Percentiles rank a stretch among this genome's conserved stretches.
These are phyloP conservation scores for Singerocomus inundabilis DNA, from an alignment of 1,284 basidiomycete genomes.

Conservation along the genomic window DNA sequence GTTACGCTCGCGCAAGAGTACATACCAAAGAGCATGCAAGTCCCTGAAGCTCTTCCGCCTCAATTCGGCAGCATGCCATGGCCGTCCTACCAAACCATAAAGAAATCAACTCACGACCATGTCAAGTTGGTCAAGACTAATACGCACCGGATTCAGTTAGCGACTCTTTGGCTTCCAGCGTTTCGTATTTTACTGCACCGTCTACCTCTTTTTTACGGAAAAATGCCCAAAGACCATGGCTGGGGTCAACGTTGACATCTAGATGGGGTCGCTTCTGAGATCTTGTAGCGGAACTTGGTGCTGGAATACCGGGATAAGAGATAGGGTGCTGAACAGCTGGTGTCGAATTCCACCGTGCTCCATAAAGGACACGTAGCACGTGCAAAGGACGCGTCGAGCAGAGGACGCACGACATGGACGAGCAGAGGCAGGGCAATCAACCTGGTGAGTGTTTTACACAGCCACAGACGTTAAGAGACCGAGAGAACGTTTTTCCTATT, in stretches of 20 bases:
- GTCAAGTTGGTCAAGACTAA: slow-evolving; percentile 15
- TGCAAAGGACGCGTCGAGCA: slow-evolving; percentile 19
- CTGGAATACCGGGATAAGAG: neutral
- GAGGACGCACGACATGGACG: slow-evolving; percentile 26
- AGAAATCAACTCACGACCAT: slow-evolving; percentile 5
- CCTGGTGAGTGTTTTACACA: slow-evolving; percentile 9
- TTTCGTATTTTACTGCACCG: slow-evolving; percentile 43
- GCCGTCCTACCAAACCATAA: slow-evolving; percentile 55
- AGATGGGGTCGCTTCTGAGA: slow-evolving; percentile 43
- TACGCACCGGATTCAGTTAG: slow-evolving; percentile 40
- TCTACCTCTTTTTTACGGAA: slow-evolving; percentile 57
- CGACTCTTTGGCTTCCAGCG: slow-evolving; percentile 40
- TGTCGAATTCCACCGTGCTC: slow-evolving; percentile 26
- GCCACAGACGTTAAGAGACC: too few species aligned
- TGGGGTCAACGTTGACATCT: slow-evolving; percentile 43
- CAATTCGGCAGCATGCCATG: slow-evolving; percentile 84
- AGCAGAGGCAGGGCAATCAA: neutral
- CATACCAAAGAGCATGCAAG: slow-evolving; percentile 91
- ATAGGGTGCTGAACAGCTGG: slow-evolving; percentile 2
- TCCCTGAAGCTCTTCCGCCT: slow-evolving; percentile 89
- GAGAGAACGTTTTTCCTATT: too few species aligned
- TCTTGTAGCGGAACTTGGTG: slow-evolving; percentile 2
- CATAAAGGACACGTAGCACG: slow-evolving; percentile 10
- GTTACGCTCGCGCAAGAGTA: slow-evolving; percentile 85
- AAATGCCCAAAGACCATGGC: slow-evolving; percentile 75